phyloP scores from a whole-genome alignment of 2,329 filamentous ascomycete genomes.

The Sclerotinia minor region DNA sequence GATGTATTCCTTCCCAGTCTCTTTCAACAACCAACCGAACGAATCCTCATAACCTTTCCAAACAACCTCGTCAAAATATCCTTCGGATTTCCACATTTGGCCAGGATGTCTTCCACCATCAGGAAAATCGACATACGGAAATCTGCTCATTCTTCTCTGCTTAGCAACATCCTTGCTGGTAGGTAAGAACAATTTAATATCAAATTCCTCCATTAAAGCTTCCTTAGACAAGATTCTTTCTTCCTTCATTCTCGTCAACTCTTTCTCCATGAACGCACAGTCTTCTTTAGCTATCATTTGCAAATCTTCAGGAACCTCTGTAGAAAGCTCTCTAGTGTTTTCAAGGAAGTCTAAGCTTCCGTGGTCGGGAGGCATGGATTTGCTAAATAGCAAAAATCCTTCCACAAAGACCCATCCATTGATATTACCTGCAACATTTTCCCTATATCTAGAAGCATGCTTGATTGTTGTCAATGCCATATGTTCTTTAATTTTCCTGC shows the following conservation, averaged over 20 bases:
- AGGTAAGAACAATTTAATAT: slow-evolving; percentile 34
- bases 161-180: slow-evolving; percentile 26
- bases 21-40: slow-evolving; percentile 30
- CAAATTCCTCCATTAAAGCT: slow-evolving; percentile 25
- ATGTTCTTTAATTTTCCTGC: background rate
- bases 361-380: background rate
- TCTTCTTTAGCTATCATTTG: background rate
- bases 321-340: background rate
- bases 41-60: slow-evolving; percentile 31
- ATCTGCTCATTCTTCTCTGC: slow-evolving; percentile 27
- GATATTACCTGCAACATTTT: background rate
- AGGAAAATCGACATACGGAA: slow-evolving; percentile 29
- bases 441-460: no score
- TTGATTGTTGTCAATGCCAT: no score
- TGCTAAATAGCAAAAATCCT: slow-evolving; percentile 20
- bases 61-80: slow-evolving; percentile 39
- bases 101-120: slow-evolving; percentile 30
- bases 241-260: background rate
- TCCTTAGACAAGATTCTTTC: slow-evolving; percentile 6
- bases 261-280: background rate
- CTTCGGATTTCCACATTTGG: slow-evolving; percentile 38
- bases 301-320: background rate
- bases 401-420: slow-evolving; percentile 16
- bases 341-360: no score
- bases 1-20: background rate